phyloP scores from a whole-genome alignment of 331 rosid genomes.

The Ulmus americana region DNA sequence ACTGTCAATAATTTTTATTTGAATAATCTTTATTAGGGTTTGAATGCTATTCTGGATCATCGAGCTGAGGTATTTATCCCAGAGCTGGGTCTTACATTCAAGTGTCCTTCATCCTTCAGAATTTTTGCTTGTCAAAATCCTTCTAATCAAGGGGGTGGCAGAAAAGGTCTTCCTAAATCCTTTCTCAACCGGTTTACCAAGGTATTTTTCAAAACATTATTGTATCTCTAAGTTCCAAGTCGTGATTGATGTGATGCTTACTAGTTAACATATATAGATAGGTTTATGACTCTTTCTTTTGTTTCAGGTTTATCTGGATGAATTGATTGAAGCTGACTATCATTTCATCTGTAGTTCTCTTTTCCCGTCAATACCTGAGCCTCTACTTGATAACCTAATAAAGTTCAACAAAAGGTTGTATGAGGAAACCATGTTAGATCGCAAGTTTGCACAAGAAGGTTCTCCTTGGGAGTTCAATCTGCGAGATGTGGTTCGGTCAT shows the following conservation, averaged over 20 bases:
- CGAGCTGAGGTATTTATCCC: constrained; percentile 98
- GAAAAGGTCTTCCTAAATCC: constrained; percentile 93
- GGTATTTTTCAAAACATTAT: constrained; percentile 36
- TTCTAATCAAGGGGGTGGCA: constrained; percentile 84
- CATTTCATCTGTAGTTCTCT: constrained; percentile 69
- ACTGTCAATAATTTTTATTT: constrained; percentile 6
- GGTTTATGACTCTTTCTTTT: not conserved
- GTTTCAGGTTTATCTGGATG: constrained; percentile 81
- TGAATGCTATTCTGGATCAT: constrained; percentile 93
- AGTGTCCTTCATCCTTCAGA: constrained; percentile 81
- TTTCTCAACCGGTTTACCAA: constrained; percentile 87
- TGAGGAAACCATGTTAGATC: constrained; percentile 62
- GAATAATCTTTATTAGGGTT: constrained; percentile 43
- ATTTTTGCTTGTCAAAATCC: constrained; percentile 98
- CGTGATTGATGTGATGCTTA: constrained; percentile 1
- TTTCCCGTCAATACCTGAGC: constrained; percentile 47
- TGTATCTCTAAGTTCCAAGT: not conserved
- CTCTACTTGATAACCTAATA: constrained; percentile 54
- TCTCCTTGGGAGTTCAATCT: constrained; percentile 99
- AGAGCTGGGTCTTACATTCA: constrained; percentile 68
- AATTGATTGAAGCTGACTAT: constrained; percentile 71
- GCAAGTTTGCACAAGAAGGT: constrained; percentile 72
- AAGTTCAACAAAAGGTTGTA: constrained; percentile 67
- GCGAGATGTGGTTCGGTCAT: constrained; percentile 84
- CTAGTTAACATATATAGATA: not conserved